Evolutionary conservation across 805 yeast species (phyloP), one percentile per base, ranked within the genome.

Genomic region (Priceomyces medius): DNA sequence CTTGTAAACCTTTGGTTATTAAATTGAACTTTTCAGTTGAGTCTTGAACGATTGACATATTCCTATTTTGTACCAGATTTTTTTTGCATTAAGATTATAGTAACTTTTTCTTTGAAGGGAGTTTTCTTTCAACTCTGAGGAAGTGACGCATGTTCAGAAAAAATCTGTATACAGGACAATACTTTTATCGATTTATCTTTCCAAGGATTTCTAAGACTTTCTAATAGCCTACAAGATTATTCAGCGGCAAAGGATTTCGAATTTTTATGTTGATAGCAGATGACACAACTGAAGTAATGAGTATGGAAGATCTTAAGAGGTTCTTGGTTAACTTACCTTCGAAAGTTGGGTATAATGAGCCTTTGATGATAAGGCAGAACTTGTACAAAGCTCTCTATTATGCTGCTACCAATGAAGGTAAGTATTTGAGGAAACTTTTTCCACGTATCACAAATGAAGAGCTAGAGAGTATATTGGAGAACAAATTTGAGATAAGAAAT

Each of bases 1-100:
- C 99, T 66, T 93, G 98, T 45, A 93, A 78, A 59, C 83, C 83
- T 61, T 83, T 83, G 34, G 95, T 85, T 59, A 93, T 89, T 51
- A 88, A 74, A 27, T 78, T 76, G 71, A 71, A 85, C 55, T 85
- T 83, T 50, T 80, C 83, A 40, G 71, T 66, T 23, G 93, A 82
- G 46, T 74, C 78, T 39, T 68, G 63, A 31, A 56, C 44, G 34
- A 39, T 45, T 16, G 61, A 49, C 64, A 59, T 59, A 19, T 23
- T 33, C 14, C 29, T 26, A 26, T 26, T 8, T 21, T 26, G n/a
- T 26, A 6, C 9, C n/a, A 5, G n/a, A 10, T 6, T 21, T 21
- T 9, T 21, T 7, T 21, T 21, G 8, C 9, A 21, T 21, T 21
- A 7, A 21, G 24, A n/a, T n/a, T n/a, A n/a, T n/a, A n/a, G n/a